A percentile compares a stretch with the other conserved stretches of the same genome.
Conservation (phyloP, 345 rosid species). For the Gossypium anomalum region DNA sequence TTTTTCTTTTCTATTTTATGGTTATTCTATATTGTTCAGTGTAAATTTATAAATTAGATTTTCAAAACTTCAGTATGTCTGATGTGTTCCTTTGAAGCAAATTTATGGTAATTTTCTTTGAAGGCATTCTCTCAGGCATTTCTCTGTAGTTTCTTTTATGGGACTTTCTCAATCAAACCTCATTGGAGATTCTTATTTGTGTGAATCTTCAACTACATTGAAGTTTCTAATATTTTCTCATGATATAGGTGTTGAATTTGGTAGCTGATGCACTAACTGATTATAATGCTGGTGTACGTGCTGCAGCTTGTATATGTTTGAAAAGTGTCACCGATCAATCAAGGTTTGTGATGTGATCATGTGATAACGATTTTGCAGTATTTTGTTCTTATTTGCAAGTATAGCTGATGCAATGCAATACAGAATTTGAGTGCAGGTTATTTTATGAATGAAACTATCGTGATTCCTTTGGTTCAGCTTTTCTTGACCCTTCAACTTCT, state of each 20-base stretch:
- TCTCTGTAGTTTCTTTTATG: conserved; percentile 2
- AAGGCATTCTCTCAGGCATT: background rate
- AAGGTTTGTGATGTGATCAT: conserved; percentile 55
- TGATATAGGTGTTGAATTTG: conserved; percentile 46
- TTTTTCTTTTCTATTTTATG: background rate
- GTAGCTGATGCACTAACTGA: conserved; percentile 53
- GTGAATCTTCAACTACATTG: background rate
- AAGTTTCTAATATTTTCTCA: conserved; percentile 19
- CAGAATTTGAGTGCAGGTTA: conserved; percentile 93
- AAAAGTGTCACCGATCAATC: conserved; percentile 73
- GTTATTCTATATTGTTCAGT: background rate
- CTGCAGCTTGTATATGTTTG: conserved; percentile 76
- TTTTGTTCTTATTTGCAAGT: conserved; percentile 10
- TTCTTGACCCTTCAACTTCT: conserved; percentile 56
- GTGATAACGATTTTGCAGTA: conserved; percentile 10
- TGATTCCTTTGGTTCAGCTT: conserved; percentile 68
- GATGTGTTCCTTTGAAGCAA: conserved; percentile 8
- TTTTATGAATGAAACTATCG: conserved; percentile 49
- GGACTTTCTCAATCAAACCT: background rate
- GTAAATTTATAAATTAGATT: background rate
- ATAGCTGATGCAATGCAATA: conserved; percentile 38
- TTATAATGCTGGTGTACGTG: conserved; percentile 56
- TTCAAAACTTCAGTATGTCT: background rate
- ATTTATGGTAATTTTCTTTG: background rate
- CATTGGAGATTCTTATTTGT: conserved; percentile 1